These are phyloP conservation scores for Umbellularia californica DNA, from an alignment of 164 flowering plant genomes.

Conservation along the genomic window DNA sequence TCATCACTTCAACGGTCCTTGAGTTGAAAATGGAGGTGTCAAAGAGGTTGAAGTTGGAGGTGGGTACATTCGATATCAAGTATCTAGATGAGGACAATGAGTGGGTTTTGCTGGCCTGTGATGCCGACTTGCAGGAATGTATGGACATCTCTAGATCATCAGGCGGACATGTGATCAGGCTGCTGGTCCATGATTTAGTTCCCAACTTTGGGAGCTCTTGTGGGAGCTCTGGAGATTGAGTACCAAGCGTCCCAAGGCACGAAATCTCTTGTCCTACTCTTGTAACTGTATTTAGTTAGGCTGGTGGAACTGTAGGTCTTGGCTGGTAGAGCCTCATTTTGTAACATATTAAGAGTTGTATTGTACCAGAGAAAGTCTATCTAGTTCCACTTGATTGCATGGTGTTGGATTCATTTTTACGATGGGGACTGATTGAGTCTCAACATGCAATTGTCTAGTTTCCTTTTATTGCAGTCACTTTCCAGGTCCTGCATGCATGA, in stretches of 20 bases:
- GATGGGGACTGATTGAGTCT: too few species aligned
- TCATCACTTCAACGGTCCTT: slow-evolving; percentile 38
- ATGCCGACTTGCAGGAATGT: slow-evolving; percentile 85
- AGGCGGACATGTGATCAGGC: slow-evolving; percentile 55
- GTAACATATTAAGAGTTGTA: slow-evolving; percentile 11
- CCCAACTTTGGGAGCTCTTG: slow-evolving; percentile 85
- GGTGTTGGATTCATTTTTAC: too few species aligned
- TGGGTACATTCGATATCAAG: slow-evolving; percentile 78
- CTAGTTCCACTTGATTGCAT: not conserved
- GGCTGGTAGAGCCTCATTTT: slow-evolving; percentile 18
- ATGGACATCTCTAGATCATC: slow-evolving; percentile 57
- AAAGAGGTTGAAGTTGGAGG: slow-evolving; percentile 77
- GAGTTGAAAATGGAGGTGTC: slow-evolving; percentile 79
- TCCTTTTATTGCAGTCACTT: too few species aligned
- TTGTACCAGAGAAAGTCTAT: slow-evolving; percentile 10
- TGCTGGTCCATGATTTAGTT: slow-evolving; percentile 53
- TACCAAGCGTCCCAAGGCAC: not conserved
- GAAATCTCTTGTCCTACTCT: not conserved
- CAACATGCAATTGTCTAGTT: too few species aligned
- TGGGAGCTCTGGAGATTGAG: slow-evolving; percentile 68
- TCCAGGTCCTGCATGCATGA: too few species aligned
- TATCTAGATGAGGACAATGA: slow-evolving; percentile 88
- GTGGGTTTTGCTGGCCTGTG: slow-evolving; percentile 75
- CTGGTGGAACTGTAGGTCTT: slow-evolving; percentile 26
- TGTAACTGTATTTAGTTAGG: not conserved